Conservation (phyloP, 2,329 filamentous ascomycete species). For the Acrodontium crateriforme region DNA sequence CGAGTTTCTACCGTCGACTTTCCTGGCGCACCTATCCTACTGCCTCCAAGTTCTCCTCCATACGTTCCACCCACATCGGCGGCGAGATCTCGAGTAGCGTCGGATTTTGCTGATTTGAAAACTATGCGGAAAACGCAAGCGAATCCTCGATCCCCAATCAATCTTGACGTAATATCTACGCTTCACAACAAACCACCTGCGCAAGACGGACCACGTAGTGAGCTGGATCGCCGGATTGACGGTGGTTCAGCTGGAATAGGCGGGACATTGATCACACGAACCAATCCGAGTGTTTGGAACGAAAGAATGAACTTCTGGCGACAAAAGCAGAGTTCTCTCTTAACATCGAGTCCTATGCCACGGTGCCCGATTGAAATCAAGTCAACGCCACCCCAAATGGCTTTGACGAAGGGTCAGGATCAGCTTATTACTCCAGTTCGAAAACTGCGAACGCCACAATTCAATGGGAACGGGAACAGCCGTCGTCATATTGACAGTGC, state of each 20-base stretch:
- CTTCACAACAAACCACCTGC: too few relatives aligned
- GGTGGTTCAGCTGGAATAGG: constrained; percentile 6
- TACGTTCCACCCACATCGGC: too few relatives aligned
- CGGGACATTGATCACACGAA: constrained; percentile 16
- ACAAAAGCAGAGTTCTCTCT: constrained; percentile 6
- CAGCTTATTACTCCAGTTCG: constrained; percentile 2
- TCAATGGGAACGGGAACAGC: constrained; percentile 2
- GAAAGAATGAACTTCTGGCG: constrained; percentile 21
- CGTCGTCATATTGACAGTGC: constrained; percentile 6
- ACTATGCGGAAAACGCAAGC: too few relatives aligned
- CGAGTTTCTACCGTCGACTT: constrained; percentile 8
- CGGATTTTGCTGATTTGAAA: too few relatives aligned
- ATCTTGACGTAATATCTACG: too few relatives aligned
- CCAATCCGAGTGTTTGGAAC: constrained; percentile 28
- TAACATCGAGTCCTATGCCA: constrained; percentile 3
- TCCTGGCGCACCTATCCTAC: constrained; percentile 13
- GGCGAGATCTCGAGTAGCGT: too few relatives aligned
- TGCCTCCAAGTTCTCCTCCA: too few relatives aligned
- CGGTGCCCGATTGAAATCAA: neutral
- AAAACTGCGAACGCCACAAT: constrained; percentile 2
- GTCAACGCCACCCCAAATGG: constrained; percentile 8
- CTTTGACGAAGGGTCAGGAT: neutral
- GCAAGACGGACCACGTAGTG: constrained; percentile 2
- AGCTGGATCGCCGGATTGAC: constrained; percentile 12
- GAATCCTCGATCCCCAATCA: too few relatives aligned